These are phyloP conservation scores for Phialemonium atrogriseum DNA, from an alignment of 2,329 filamentous ascomycete species.

Conservation along the genomic window DNA sequence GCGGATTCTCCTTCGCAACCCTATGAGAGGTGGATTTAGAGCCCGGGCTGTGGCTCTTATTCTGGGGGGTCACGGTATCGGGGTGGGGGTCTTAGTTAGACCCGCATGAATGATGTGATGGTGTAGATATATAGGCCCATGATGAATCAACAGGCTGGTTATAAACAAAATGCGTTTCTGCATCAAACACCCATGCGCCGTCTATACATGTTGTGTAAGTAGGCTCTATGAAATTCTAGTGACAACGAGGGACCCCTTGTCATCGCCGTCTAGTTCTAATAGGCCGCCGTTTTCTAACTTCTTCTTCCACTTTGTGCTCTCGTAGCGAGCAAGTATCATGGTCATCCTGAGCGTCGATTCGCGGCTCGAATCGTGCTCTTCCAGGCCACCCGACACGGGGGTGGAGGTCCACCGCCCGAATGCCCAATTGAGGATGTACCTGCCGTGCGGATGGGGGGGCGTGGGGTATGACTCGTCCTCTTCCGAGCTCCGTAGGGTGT, in stretches of 20 bases:
- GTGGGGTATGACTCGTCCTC: constrained; percentile 29
- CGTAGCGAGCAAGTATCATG: constrained; percentile 63
- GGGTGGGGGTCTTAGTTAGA: too few species aligned
- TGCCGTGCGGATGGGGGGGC: constrained; percentile 21
- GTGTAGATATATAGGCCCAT: too few species aligned
- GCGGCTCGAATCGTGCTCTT: constrained; percentile 47
- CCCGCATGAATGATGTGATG: too few species aligned
- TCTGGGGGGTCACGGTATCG: too few species aligned
- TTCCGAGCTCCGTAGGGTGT: constrained; percentile 41
- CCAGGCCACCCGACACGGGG: constrained; percentile 29
- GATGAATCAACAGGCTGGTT: too few species aligned
- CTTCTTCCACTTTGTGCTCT: constrained; percentile 71
- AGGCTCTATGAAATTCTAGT: constrained; percentile 41
- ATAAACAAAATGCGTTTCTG: too few species aligned
- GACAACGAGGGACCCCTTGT: constrained; percentile 42
- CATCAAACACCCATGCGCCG: too few species aligned
- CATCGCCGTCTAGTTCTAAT: constrained; percentile 37
- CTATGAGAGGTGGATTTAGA: too few species aligned
- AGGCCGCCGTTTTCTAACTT: constrained; percentile 52
- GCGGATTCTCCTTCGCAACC: too few species aligned
- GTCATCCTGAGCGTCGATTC: constrained; percentile 61
- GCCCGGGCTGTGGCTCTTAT: not conserved
- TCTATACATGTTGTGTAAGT: too few species aligned
- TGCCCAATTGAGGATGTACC: constrained; percentile 96
- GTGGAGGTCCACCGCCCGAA: constrained; percentile 95